A percentile compares a stretch with the other conserved stretches of the same genome.
phyloP scores from a whole-genome alignment of 2,329 filamentous ascomycete species.

The Fulvia fulva region DNA sequence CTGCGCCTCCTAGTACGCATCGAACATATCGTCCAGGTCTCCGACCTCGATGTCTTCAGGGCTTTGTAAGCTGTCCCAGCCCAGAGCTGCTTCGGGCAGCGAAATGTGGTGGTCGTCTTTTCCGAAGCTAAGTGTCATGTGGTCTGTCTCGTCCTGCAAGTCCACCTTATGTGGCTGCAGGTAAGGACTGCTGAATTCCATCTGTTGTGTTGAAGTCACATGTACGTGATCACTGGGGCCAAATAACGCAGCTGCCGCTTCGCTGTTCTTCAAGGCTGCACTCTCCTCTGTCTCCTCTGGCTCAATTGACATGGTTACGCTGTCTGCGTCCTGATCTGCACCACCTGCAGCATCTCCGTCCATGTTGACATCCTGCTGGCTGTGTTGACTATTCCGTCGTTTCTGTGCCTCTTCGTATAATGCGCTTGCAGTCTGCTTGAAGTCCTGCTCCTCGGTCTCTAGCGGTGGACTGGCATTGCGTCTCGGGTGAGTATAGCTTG shows the following conservation, averaged over 20 bases:
- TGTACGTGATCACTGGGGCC: constrained; percentile 41
- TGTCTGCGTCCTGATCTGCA: constrained; percentile 33
- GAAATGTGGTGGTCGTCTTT: constrained; percentile 17
- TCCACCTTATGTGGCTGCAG: constrained; percentile 35
- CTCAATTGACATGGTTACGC: constrained; percentile 35
- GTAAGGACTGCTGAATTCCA: constrained; percentile 47
- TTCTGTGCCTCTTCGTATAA: constrained; percentile 58
- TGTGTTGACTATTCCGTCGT: constrained; percentile 37
- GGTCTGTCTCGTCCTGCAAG: constrained; percentile 15
- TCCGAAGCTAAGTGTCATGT: constrained; percentile 14
- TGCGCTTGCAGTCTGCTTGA: constrained; percentile 88
- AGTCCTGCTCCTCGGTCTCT: constrained; percentile 93
- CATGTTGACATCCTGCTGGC: constrained; percentile 37
- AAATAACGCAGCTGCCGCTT: constrained; percentile 48
- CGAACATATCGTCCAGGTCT: constrained; percentile 84
- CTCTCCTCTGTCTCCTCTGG: constrained; percentile 44
- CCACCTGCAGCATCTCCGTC: constrained; percentile 28
- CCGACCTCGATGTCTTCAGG: constrained; percentile 89
- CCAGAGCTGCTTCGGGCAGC: constrained; percentile 31
- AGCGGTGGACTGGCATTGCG: constrained; percentile 81
- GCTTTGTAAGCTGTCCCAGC: constrained; percentile 50
- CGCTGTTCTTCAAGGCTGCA: constrained; percentile 48
- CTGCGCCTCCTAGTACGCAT: constrained; percentile 42
- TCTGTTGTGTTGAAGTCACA: constrained; percentile 44
- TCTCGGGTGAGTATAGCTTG: constrained; percentile 54